Evolutionary conservation across 2,329 filamentous ascomycete species (phyloP).

Genomic region (Pyricularia sp.): DNA sequence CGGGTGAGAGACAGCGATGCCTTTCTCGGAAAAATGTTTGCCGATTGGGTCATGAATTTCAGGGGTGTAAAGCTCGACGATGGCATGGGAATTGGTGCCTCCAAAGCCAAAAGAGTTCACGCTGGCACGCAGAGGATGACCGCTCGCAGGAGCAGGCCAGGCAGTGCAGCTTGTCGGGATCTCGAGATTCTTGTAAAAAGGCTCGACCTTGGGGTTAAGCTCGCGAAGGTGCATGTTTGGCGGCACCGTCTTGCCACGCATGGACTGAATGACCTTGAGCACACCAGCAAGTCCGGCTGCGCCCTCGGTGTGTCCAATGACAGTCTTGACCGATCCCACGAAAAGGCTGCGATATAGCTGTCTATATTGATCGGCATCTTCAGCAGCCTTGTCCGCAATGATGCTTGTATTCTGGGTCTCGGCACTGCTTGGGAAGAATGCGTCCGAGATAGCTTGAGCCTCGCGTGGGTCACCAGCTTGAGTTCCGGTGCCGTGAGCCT

Average conservation of each 20-base stretch:
- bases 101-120: constrained; percentile 34
- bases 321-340: constrained; percentile 29
- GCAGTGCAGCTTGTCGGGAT: constrained; percentile 18
- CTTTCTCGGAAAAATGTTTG: background rate
- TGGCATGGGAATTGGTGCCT: constrained; percentile 29
- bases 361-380: background rate
- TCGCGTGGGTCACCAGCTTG: constrained; percentile 21
- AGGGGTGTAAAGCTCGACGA: constrained; percentile 25
- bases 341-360: constrained; percentile 13
- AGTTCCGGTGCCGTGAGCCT: constrained; percentile 29
- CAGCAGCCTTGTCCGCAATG: too few species aligned
- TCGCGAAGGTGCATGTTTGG: constrained; percentile 29
- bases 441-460: constrained; percentile 27
- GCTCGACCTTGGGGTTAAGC: constrained; percentile 26
- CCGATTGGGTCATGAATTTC: constrained; percentile 15
- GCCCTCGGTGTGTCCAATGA: constrained; percentile 36
- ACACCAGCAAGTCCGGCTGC: constrained; percentile 35
- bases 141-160: constrained; percentile 20
- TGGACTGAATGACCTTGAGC: constrained; percentile 27
- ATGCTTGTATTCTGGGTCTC: background rate
- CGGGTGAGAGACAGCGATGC: background rate
- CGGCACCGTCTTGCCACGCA: constrained; percentile 25
- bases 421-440: constrained; percentile 20
- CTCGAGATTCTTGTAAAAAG: constrained; percentile 19
- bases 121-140: constrained; percentile 26